These are phyloP conservation scores for Craspedostauros australis DNA, from an alignment of 108 stramenopile genomes.

Conservation along the genomic window DNA sequence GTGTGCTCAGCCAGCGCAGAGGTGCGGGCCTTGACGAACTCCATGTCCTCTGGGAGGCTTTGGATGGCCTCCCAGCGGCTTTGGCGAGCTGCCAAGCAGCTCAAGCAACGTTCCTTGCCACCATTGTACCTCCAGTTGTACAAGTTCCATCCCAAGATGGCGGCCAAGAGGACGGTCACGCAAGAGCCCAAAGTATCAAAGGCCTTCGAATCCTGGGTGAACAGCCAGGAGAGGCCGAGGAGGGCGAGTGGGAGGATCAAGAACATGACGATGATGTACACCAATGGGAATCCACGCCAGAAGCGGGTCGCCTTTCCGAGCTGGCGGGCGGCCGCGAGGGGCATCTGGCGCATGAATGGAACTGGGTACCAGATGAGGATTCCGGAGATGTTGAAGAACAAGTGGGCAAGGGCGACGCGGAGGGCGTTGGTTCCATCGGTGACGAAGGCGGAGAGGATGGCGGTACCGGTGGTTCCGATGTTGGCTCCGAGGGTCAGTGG, in stretches of 20 bases:
- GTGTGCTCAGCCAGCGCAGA: constrained; percentile 37
- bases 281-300: constrained; percentile 49
- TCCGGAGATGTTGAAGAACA: constrained; percentile 82
- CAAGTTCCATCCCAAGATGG: constrained; percentile 13
- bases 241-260: constrained; percentile 49
- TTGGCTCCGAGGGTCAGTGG: constrained; percentile 86
- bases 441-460: constrained; percentile 50
- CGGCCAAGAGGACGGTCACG: constrained; percentile 35
- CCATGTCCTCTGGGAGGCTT: constrained; percentile 41
- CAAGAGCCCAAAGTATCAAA: constrained; percentile 60
- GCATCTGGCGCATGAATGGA: constrained; percentile 67
- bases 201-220: constrained; percentile 46
- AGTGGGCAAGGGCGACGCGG: constrained; percentile 72
- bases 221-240: constrained; percentile 53
- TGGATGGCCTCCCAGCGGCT: constrained; percentile 14
- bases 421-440: constrained; percentile 36
- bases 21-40: constrained; percentile 39
- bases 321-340: constrained; percentile 46
- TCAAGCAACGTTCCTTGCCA: constrained; percentile 16
- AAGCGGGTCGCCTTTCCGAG: constrained; percentile 57
- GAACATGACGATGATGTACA: constrained; percentile 71
- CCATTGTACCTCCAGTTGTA: constrained; percentile 47
- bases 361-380: constrained; percentile 82
- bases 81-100: constrained; percentile 34
- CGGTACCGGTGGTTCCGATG: constrained; percentile 82